Evolutionary conservation across 1,284 basidiomycete genomes (phyloP), one percentile per base, ranked within the genome.

Genomic region (Boletus mariae): DNA sequence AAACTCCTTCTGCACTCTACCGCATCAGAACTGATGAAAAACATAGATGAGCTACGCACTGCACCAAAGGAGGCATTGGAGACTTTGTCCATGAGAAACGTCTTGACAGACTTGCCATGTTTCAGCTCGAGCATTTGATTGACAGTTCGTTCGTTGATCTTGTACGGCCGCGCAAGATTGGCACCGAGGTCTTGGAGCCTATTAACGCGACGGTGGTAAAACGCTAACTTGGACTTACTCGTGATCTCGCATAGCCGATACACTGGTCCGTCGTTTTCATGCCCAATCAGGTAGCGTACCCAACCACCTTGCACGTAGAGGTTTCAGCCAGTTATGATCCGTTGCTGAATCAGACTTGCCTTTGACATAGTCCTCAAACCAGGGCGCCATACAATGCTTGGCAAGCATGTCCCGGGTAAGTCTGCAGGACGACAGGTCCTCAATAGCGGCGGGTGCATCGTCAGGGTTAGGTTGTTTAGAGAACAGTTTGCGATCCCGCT

Each of bases 201-300:
- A 46, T 59, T 53, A 56, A 60, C 40, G 15, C 49, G 29, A 26
- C 23, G 45, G 28, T 17, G 20, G 11, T 26, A 43, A 41, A 51
- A 28, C 40, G 20, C 42, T 34, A 34, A 47, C 51, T n/a, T 41
- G 45, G 31, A 77, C 86, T 61, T 58, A 92, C 92, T 79, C 17
- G 71, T 67, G 38, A 97, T 77, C 68, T 91, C 83, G 66, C 92
- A 93, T 51, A 94, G 78, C 45, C 93, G 83, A 71, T 97, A 97
- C 34, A 90, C 80, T n/a, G 79, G 76, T 54, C 77, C 66, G 6
- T 78, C 77, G 6, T 74, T 70, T 48, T 81, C 77, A 3, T 73
- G 60, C 0, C 85, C 84, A 60, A 90, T 83, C 41, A 91, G 75
- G 63, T 89, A 87, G 23, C 92, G 80, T 5, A 95, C 90, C 79